A percentile compares a stretch with the other conserved stretches of the same genome.
Conservation (phyloP, 495 filamentous ascomycete species). For the Aspergillus nidulans region DNA sequence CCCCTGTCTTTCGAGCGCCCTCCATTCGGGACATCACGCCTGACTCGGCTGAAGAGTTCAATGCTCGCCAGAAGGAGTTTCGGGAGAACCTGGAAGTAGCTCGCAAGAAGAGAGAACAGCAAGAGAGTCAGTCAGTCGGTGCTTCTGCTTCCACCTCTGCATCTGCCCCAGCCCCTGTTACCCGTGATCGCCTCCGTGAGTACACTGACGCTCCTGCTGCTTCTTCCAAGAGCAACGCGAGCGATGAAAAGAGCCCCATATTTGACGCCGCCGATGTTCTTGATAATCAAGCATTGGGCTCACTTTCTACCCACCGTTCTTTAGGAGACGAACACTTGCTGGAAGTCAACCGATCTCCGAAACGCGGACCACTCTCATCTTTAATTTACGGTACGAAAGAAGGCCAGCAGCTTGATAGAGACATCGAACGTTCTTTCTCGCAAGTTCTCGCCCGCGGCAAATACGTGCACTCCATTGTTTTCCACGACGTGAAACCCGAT, state of each 20-base stretch:
- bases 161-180: conserved; percentile 36
- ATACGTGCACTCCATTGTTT: conserved; percentile 96
- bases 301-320: conserved; percentile 57
- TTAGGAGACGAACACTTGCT: conserved; percentile 44
- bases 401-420: conserved; percentile 83
- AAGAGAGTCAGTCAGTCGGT: conserved; percentile 73
- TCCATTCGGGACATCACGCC: conserved; percentile 79
- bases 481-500: conserved; percentile 94
- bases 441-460: conserved; percentile 93
- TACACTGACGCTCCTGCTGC: conserved; percentile 49
- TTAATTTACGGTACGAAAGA: conserved; percentile 96
- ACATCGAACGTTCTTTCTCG: conserved; percentile 91
- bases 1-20: conserved; percentile 57
- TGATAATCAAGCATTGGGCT: conserved; percentile 54
- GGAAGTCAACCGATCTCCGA: conserved; percentile 44
- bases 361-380: conserved; percentile 51
- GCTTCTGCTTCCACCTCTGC: conserved; percentile 40
- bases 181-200: conserved; percentile 39
- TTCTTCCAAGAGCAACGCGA: conserved; percentile 54
- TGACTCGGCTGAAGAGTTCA: conserved; percentile 67
- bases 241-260: conserved; percentile 29
- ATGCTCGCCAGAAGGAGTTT: conserved; percentile 76
- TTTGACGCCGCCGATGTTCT: conserved; percentile 38
- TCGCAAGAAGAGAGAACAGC: conserved; percentile 68
- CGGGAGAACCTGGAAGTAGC: conserved; percentile 73